Evolutionary conservation across 2,329 filamentous ascomycete genomes (phyloP).

Genomic region (Stemphylium lycopersici): DNA sequence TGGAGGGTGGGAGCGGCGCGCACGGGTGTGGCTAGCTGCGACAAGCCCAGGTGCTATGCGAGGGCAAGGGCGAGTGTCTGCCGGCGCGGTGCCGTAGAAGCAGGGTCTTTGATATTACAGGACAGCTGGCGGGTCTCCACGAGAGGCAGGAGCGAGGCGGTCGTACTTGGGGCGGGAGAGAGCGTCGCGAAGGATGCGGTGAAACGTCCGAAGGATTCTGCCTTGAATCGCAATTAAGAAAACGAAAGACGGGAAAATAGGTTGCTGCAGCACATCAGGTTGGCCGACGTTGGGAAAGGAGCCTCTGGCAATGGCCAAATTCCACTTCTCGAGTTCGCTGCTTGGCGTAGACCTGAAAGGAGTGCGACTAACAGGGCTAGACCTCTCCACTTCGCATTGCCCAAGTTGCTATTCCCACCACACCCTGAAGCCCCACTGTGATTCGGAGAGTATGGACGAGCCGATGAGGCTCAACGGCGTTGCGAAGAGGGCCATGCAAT

Average conservation of each 20-base stretch:
- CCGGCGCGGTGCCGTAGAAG: conserved; percentile 27
- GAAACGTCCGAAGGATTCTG: conserved; percentile 24
- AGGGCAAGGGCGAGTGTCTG: conserved; percentile 7
- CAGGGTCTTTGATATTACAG: conserved; percentile 26
- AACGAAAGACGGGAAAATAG: conserved; percentile 14
- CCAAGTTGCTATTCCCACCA: not conserved
- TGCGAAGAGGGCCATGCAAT: not conserved
- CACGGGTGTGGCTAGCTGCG: conserved; percentile 31
- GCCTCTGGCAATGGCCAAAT: conserved; percentile 29
- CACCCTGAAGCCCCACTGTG: not conserved
- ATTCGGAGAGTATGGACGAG: not conserved
- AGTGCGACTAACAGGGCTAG: conserved; percentile 13
- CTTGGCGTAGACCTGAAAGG: conserved; percentile 29
- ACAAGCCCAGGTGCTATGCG: conserved; percentile 17
- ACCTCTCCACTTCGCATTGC: conserved; percentile 1
- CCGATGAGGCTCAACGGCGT: not conserved
- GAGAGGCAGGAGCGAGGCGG: conserved; percentile 25
- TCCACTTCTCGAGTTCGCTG: conserved; percentile 23
- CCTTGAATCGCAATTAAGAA: conserved; percentile 14
- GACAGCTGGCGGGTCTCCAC: conserved; percentile 33
- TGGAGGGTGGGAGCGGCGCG: conserved; percentile 29
- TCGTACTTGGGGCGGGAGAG: conserved; percentile 28
- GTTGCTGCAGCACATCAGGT: conserved; percentile 18
- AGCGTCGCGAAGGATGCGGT: conserved; percentile 25
- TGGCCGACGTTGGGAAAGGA: conserved; percentile 28